Evolutionary conservation across 805 yeast genomes (phyloP), one percentile per base, ranked within the genome.

Genomic region (Saccharomycopsis schoenii): DNA sequence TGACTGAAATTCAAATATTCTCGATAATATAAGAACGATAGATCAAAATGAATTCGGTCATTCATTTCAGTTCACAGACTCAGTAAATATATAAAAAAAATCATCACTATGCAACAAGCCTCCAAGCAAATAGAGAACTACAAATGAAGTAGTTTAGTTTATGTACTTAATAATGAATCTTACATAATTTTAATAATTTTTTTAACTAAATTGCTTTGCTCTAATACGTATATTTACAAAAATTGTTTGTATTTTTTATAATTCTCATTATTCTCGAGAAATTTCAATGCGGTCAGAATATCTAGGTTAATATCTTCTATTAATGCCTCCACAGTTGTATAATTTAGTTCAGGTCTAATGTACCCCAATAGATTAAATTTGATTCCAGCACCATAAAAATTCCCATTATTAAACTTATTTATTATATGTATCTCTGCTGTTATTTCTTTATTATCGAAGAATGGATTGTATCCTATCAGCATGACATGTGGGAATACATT

Each of bases 381-480:
- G 58, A 93, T 80, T 9, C 70, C 64, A 10, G 96, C 93, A 4
- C 99, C 99, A 68, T 94, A 94, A 70, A 94, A 94, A 64, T 81
- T 77, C 12, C 24, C 9, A 0, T 69, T 65, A 68, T 69, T 65
- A 68, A 91, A 94, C 52, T 84, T 74, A 73, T 90, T 96, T 60
- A 94, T 77, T 4, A 94, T 80, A 72, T 94, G 97, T 24, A 94
- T 76, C 68, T 94, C 96, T 2, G 94, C 96, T 0, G 96, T 85
- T 73, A 89, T 89, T 67, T 81, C 80, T 57, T 82, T 77, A 72
- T 94, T 92, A 29, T 84, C 81, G 74, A 83, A 94, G 70, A 86
- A 93, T 43, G 99, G 98, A 70, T 94, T 94, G 88, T 91, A 89
- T 0, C 99, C 99, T 19, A 94, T 79, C 9, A 97, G 89, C 89